Evolutionary conservation across 2,329 filamentous ascomycete genomes (phyloP).

Genomic region (Cercospora zeae-maydis): DNA sequence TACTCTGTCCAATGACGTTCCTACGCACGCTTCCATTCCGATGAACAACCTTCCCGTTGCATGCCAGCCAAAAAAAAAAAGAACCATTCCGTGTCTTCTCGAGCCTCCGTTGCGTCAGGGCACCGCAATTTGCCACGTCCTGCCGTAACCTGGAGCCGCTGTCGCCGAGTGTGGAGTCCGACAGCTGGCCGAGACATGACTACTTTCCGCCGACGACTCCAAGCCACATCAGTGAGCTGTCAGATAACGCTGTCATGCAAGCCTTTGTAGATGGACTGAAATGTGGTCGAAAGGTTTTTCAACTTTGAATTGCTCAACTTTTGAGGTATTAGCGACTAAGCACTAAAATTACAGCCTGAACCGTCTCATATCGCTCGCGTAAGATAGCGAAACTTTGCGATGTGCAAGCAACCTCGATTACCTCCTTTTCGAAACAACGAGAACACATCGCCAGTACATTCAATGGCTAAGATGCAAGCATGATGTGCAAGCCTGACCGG

Average conservation of each 20-base stretch:
- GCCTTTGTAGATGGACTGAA: background rate
- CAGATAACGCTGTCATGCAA: too few species aligned
- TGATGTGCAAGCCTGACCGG: conserved; percentile 23
- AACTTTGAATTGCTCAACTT: background rate
- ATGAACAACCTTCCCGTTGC: background rate
- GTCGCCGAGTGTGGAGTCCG: background rate
- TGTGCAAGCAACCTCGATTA: conserved; percentile 10
- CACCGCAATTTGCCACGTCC: background rate
- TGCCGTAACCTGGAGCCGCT: background rate
- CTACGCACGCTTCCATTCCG: background rate
- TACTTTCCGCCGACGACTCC: too few species aligned
- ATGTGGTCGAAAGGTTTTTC: background rate
- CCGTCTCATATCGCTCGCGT: background rate
- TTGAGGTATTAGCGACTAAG: conserved; percentile 6
- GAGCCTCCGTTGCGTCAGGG: background rate
- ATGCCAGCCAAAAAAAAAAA: background rate
- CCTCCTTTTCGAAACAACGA: conserved; percentile 19
- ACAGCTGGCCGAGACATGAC: too few species aligned
- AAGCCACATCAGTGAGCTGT: too few species aligned
- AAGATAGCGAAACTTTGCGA: conserved; percentile 11
- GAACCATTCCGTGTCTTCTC: background rate
- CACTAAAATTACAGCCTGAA: conserved; percentile 13
- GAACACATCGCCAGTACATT: conserved; percentile 21
- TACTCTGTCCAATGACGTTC: background rate
- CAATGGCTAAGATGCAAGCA: conserved; percentile 24